Evolutionary conservation across 441 rosid genomes (phyloP).

Genomic region (Dalechampia spathulata): DNA sequence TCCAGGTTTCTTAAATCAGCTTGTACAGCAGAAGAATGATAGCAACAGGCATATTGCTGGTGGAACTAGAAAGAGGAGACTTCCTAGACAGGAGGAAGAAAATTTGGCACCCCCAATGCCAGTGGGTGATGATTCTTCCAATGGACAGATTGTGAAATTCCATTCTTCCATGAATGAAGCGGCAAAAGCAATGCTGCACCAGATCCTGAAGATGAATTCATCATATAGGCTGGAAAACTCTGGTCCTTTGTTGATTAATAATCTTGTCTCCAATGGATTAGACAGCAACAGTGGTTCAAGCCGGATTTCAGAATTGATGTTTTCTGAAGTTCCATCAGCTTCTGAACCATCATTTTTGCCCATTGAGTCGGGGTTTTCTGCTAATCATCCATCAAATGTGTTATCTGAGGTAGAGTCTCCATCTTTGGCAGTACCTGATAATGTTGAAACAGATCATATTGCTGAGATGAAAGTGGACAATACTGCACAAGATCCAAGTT

Average conservation of each 20-base stretch:
- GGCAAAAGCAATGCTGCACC: conserved; percentile 57
- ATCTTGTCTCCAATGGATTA: conserved; percentile 30
- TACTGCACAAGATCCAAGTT: conserved; percentile 20
- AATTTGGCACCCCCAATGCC: conserved; percentile 30
- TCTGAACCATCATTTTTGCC: conserved; percentile 33
- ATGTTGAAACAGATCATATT: conserved; percentile 12
- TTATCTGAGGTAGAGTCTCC: conserved; percentile 27
- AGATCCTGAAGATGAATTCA: conserved; percentile 52
- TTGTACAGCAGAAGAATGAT: conserved; percentile 65
- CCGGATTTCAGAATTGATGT: conserved; percentile 33
- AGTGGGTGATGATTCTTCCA: conserved; percentile 26
- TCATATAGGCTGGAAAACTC: conserved; percentile 43
- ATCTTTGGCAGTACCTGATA: conserved; percentile 14
- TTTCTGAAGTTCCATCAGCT: conserved; percentile 47
- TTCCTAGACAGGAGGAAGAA: conserved; percentile 52
- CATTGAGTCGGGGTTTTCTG: conserved; percentile 48
- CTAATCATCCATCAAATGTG: conserved; percentile 35
- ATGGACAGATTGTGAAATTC: conserved; percentile 76
- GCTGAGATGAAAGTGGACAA: conserved; percentile 16
- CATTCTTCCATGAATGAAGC: conserved; percentile 74
- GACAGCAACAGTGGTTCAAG: conserved; percentile 37
- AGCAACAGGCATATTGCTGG: conserved; percentile 47
- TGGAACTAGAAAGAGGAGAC: conserved; percentile 73
- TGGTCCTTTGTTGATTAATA: conserved; percentile 41
- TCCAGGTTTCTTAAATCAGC: conserved; percentile 65